These are phyloP conservation scores for Xylaria hypoxylon DNA, from an alignment of 2,329 filamentous ascomycete genomes.

Conservation along the genomic window DNA sequence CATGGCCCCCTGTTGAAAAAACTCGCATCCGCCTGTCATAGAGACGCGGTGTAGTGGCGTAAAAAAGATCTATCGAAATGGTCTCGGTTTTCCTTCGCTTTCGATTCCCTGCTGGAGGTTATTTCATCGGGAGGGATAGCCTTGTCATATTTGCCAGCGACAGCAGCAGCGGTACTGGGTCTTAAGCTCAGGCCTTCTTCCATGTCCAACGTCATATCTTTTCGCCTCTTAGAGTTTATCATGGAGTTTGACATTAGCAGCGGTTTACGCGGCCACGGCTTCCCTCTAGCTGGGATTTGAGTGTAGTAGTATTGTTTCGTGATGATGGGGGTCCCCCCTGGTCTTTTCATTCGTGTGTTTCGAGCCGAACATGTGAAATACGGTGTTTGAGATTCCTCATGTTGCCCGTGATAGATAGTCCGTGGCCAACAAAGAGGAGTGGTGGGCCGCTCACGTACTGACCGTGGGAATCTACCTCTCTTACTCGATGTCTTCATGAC, in stretches of 20 bases:
- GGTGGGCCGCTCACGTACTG: neutral
- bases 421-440: neutral
- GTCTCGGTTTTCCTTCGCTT: slow-evolving; percentile 5
- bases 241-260: neutral
- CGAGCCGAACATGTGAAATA: neutral
- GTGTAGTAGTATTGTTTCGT: slow-evolving; percentile 25
- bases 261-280: slow-evolving; percentile 21
- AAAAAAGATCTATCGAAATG: slow-evolving; percentile 43
- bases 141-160: neutral
- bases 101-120: neutral
- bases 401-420: neutral
- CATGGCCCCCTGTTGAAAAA: slow-evolving; percentile 35
- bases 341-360: slow-evolving; percentile 10
- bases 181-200: slow-evolving; percentile 22
- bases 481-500: neutral
- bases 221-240: slow-evolving; percentile 6
- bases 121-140: neutral
- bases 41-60: slow-evolving; percentile 34
- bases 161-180: neutral
- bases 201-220: slow-evolving; percentile 25
- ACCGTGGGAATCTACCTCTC: neutral
- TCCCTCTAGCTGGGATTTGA: slow-evolving; percentile 16
- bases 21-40: slow-evolving; percentile 33
- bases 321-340: neutral
- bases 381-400: neutral